These are phyloP conservation scores for Candida nitratophila DNA, from an alignment of 805 yeast species.

Conservation along the genomic window DNA sequence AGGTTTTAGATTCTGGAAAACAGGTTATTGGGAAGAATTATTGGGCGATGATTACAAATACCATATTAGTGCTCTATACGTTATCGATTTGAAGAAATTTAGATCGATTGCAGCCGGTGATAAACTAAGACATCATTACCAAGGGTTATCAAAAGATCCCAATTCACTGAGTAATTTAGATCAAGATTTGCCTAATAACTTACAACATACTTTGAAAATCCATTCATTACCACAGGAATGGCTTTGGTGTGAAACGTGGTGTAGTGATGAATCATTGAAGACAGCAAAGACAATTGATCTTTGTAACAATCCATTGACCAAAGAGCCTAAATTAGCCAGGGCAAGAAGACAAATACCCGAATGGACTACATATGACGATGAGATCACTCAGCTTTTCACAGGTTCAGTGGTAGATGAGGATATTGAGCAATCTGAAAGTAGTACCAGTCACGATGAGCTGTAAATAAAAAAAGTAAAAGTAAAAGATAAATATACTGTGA, in stretches of 20 bases:
- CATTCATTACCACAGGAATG: constrained; percentile 73
- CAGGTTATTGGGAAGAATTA: constrained; percentile 78
- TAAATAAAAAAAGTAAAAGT: background rate
- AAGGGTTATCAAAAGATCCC: constrained; percentile 71
- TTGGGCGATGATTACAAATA: constrained; percentile 54
- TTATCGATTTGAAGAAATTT: constrained; percentile 67
- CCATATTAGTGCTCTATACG: constrained; percentile 80
- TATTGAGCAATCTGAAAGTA: background rate
- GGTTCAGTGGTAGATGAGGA: constrained; percentile 1
- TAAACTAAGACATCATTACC: constrained; percentile 74
- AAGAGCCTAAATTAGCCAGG: constrained; percentile 68
- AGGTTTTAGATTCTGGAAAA: constrained; percentile 86
- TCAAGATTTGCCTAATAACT: constrained; percentile 88
- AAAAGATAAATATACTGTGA: too few relatives aligned
- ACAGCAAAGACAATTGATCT: constrained; percentile 75
- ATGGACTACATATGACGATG: constrained; percentile 63
- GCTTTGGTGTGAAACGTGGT: constrained; percentile 96
- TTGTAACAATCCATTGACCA: constrained; percentile 78
- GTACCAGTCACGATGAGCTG: constrained; percentile 3
- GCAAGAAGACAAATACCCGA: constrained; percentile 76
- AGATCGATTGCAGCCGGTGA: constrained; percentile 73
- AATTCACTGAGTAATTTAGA: constrained; percentile 75
- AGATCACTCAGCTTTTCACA: constrained; percentile 30
- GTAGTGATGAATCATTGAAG: constrained; percentile 52
- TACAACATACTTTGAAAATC: constrained; percentile 64